Evolutionary conservation across 352 stramenopile genomes (phyloP).

Genomic region (Pythium utonaiense): DNA sequence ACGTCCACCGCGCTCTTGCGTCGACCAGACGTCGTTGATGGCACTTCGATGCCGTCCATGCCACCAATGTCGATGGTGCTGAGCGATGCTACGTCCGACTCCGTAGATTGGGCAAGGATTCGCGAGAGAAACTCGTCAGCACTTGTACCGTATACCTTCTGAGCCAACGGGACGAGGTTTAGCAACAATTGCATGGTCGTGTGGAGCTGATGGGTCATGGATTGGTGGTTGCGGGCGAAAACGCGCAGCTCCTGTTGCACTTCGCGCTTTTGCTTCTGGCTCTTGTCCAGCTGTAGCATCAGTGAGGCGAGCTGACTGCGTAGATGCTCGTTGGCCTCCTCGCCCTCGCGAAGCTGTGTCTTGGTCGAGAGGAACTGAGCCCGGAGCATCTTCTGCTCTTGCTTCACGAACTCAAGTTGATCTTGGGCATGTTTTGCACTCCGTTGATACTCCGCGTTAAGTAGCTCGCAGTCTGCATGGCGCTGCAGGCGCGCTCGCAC

Average conservation of each 20-base stretch:
- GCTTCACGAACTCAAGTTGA: conserved; percentile 61
- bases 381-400: conserved; percentile 48
- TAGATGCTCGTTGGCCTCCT: conserved; percentile 38
- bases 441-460: conserved; percentile 28
- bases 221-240: conserved; percentile 62
- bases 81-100: conserved; percentile 14
- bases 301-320: conserved; percentile 31
- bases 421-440: conserved; percentile 49
- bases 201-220: conserved; percentile 67
- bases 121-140: conserved; percentile 62
- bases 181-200: conserved; percentile 73
- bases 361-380: conserved; percentile 47
- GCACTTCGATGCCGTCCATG: background rate
- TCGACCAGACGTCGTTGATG: background rate
- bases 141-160: conserved; percentile 51
- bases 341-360: conserved; percentile 38
- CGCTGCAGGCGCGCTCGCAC: conserved; percentile 28
- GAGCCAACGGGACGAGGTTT: conserved; percentile 53
- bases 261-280: conserved; percentile 47
- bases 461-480: conserved; percentile 26
- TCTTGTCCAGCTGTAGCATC: conserved; percentile 29
- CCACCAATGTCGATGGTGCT: conserved; percentile 18
- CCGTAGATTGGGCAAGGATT: conserved; percentile 46
- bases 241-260: conserved; percentile 52
- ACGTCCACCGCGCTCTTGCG: conserved; percentile 33